phyloP scores from a whole-genome alignment of 495 filamentous ascomycete species.

The Talaromyces nanjingensis region DNA sequence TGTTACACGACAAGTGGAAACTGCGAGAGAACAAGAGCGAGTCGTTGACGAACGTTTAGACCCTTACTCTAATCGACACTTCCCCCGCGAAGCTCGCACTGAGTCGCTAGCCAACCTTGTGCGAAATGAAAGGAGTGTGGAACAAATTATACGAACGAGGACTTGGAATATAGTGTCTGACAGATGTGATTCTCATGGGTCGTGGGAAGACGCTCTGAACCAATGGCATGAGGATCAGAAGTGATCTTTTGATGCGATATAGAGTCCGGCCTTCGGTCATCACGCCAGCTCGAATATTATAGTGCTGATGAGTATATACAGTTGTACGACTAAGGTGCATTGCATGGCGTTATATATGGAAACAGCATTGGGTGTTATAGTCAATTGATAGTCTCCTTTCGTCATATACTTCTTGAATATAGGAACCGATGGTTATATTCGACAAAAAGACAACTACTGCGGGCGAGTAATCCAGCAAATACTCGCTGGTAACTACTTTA shows the following conservation, averaged over 20 bases:
- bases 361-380: neutral
- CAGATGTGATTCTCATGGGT: slow-evolving; percentile 53
- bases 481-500: neutral
- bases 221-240: slow-evolving; percentile 39
- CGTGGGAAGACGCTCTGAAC: slow-evolving; percentile 60
- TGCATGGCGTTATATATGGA: slow-evolving; percentile 5
- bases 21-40: slow-evolving; percentile 60
- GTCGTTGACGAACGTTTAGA: slow-evolving; percentile 86
- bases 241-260: neutral
- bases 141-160: slow-evolving; percentile 75
- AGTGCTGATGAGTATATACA: neutral
- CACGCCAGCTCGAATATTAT: neutral
- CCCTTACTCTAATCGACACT: slow-evolving; percentile 82
- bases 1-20: slow-evolving; percentile 61
- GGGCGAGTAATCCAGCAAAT: neutral
- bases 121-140: slow-evolving; percentile 78
- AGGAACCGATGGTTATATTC: neutral
- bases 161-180: slow-evolving; percentile 80
- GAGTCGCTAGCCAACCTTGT: slow-evolving; percentile 72
- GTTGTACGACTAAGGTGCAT: slow-evolving; percentile 6
- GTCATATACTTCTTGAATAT: neutral
- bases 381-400: neutral
- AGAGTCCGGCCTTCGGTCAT: neutral
- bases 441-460: neutral
- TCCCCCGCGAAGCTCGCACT: slow-evolving; percentile 75